Base-by-base conservation (phyloP, 306 rosid genomes). In the Vigna reflexopilosa region DNA sequence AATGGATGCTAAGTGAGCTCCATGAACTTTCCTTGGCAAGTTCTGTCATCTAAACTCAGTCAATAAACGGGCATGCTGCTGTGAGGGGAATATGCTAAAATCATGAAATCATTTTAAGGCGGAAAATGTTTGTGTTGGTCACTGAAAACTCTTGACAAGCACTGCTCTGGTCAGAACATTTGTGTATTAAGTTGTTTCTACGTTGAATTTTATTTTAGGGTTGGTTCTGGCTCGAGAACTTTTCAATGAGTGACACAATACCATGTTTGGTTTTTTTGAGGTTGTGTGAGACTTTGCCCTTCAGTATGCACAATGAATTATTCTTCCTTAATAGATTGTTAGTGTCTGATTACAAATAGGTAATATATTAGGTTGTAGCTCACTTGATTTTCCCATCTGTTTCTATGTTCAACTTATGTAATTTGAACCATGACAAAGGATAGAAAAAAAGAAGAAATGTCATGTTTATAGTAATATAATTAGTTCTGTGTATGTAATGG, bases 1-100 rank as follows among this genome's bases (percentile, higher is more conserved):
- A 96, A 78, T 96, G 99, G 99, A 93, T 92, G 94, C 85, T 96
- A 79, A 89, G 99, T 45, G 99, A 96, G 77, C 89, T 96, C 63
- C 98, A 96, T 83, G 99, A 96, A 87, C 96, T 96, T 81, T 96
- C 99, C 7, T 83, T 96, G 62, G 98, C 93, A 75, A 96, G 85
- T 88, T 85, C 96, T 81, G 86, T 76, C 48, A 82, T 84, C 86
- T 91, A 90, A 85, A 82, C 48, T 70, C 69, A 56, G 69, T 22
- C 59, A 79, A 75, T 83, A 82, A 78, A 76, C 48, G 78, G 83
- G 84, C 67, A 72, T 59, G 86, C 55, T 74, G 75, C 67, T 54
- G 63, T 42, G 72, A 84, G 67, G 85, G 82, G 67, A 75, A 62
- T 20, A 20, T 81, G 58, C 78, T 56, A 63, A 58, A 76, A 81